These are phyloP conservation scores for Rhododendron henanense DNA, from an alignment of 148 eudicot species.

Conservation along the genomic window DNA sequence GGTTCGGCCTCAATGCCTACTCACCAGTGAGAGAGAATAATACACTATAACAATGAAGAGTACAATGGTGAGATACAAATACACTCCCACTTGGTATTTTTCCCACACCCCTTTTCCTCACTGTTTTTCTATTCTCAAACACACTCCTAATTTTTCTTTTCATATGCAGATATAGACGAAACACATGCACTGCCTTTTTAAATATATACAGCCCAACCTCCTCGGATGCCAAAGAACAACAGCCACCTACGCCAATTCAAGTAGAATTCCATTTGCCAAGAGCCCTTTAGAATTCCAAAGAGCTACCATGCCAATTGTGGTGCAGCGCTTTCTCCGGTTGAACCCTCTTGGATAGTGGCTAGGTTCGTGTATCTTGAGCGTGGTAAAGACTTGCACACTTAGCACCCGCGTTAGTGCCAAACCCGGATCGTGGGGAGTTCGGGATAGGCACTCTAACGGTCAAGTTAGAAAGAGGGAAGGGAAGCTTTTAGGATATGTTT, in stretches of 20 bases:
- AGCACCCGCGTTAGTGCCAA: too few relatives aligned
- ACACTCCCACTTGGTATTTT: not conserved
- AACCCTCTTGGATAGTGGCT: too few relatives aligned
- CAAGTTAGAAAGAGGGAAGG: too few relatives aligned
- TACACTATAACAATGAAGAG: not conserved
- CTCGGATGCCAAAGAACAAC: not conserved
- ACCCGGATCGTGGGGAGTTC: too few relatives aligned
- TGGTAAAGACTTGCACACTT: too few relatives aligned
- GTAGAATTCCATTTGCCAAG: not conserved
- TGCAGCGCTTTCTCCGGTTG: too few relatives aligned
- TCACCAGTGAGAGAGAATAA: not conserved
- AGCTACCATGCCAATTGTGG: not conserved
- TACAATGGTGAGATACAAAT: not conserved
- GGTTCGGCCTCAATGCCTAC: not conserved
- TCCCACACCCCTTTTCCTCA: not conserved
- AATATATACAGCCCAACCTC: not conserved
- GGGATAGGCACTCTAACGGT: too few relatives aligned
- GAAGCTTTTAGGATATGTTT: too few relatives aligned
- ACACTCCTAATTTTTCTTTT: too few relatives aligned
- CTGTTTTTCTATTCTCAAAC: not conserved
- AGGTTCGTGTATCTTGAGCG: too few relatives aligned
- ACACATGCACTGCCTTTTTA: not conserved
- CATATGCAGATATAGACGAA: not conserved
- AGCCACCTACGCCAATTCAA: not conserved
- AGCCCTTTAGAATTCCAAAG: not conserved